A percentile compares a stretch with the other conserved stretches of the same genome.
Conservation (phyloP, 2,329 filamentous ascomycete genomes). For the Laburnicola sp. region DNA sequence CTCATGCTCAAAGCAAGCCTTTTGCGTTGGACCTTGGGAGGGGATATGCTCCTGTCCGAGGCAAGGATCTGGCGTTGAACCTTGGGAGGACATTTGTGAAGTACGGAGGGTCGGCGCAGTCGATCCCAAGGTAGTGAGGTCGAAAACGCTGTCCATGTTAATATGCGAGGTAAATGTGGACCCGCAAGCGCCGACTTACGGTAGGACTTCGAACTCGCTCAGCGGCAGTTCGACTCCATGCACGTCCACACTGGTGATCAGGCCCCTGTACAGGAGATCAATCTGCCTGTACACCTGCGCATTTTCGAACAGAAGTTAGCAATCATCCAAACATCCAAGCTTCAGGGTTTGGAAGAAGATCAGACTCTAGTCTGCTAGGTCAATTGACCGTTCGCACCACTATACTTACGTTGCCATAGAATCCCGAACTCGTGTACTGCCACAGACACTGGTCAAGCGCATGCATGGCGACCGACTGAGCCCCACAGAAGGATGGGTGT, state of each 20-base stretch:
- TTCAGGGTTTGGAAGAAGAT: too few species aligned
- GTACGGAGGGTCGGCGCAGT: too few species aligned
- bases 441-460: neutral
- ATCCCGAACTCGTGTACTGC: neutral
- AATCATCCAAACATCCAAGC: too few species aligned
- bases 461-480: constrained; percentile 1
- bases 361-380: too few species aligned
- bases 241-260: neutral
- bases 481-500: neutral
- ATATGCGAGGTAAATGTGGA: neutral
- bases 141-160: too few species aligned
- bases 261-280: neutral
- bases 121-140: too few species aligned
- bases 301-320: too few species aligned
- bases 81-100: too few species aligned
- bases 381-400: too few species aligned
- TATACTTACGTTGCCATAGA: neutral
- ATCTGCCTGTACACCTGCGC: constrained; percentile 1
- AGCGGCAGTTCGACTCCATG: neutral
- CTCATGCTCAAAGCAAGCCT: neutral
- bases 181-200: neutral
- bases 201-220: constrained; percentile 7
- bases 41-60: neutral
- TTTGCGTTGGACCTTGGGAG: neutral
- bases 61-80: too few species aligned